Base-by-base conservation (phyloP, 176 grass and related monocot species). In the Cymbopogon citratus region DNA sequence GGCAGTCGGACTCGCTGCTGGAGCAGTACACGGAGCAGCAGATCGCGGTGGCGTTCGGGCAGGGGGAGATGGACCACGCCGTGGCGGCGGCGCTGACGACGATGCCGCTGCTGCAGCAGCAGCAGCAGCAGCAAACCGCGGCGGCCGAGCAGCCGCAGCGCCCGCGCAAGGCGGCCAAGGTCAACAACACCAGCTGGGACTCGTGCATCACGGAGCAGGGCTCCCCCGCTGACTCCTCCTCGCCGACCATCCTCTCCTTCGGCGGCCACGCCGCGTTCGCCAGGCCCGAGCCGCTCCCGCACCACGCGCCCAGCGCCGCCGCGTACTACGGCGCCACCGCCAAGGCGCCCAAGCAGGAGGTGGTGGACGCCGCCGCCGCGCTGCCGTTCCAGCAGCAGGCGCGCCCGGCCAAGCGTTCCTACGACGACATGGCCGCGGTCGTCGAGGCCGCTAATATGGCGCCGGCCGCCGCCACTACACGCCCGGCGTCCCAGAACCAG, bases 181-280 rank as follows among this genome's bases (percentile, higher is more conserved):
- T 81, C 11, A 84, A 90, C 9, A 84, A 90, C 35, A 76, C 77
- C 51, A 95, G 93, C 91, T 93, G 96, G 96, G 93, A 88, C 56
- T 99, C 96, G 62, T 89, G 89, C 93, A 79, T 93, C 85, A 95
- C 96, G 56, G 96, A 99, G 41, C 92, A 95, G 75, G 92, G 83
- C 82, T 93, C 96, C 41, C 73, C 84, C 34, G 73, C 80, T 1
- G 85, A 90, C 76, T 63, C 78, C 75, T 88, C 90, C 16, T 95
- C 96, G 10, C 96, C 89, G 19, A 99, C 92, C 77, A 91, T 99
- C 79, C 89, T 95, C 73, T 93, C 96, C 52, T 99, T 99, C 59
- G 85, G 85, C 31, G 85, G 81, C 40, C 67, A 19, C 24, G 29
- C 75, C n/a, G 59, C 61, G 45, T 85, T 85, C 82, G 87, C 72